A percentile compares a stretch with the other conserved stretches of the same genome.
Evolutionary conservation across 805 yeast genomes (phyloP).

Genomic region (Debaryomyces hansenii): DNA sequence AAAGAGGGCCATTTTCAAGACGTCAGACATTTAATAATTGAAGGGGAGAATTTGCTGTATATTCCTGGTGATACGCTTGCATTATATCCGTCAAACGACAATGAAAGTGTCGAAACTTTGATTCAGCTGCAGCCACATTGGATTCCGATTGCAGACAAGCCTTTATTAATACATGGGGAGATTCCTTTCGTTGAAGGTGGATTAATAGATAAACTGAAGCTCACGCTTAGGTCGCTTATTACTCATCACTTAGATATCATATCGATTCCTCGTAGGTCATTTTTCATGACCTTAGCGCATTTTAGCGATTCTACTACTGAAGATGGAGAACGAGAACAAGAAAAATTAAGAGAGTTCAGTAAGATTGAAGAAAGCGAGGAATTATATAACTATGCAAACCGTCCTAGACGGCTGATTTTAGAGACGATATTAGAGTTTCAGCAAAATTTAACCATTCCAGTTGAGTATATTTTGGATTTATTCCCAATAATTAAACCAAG

Average conservation of each 20-base stretch:
- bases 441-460: conserved; percentile 67
- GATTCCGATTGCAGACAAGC: conserved; percentile 67
- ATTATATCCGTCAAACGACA: conserved; percentile 72
- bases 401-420: conserved; percentile 85
- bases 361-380: conserved; percentile 75
- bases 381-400: conserved; percentile 83
- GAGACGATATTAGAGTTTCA: conserved; percentile 85
- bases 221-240: conserved; percentile 72
- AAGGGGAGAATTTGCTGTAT: conserved; percentile 37
- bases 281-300: conserved; percentile 72
- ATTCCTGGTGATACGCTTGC: conserved; percentile 81
- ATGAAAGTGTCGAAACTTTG: conserved; percentile 60
- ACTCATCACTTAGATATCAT: conserved; percentile 80
- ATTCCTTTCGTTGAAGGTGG: conserved; percentile 57
- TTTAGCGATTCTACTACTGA: conserved; percentile 52
- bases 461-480: conserved; percentile 71
- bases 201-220: conserved; percentile 40
- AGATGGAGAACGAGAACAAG: conserved; percentile 69
- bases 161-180: conserved; percentile 39
- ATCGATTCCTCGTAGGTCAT: conserved; percentile 81
- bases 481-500: conserved; percentile 82
- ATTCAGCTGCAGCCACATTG: conserved; percentile 68
- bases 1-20: conserved; percentile 81
- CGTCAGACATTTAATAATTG: conserved; percentile 62
- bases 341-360: conserved; percentile 74